phyloP scores from a whole-genome alignment of 2,329 filamentous ascomycete species.

The Aurifilum marmelostoma region DNA sequence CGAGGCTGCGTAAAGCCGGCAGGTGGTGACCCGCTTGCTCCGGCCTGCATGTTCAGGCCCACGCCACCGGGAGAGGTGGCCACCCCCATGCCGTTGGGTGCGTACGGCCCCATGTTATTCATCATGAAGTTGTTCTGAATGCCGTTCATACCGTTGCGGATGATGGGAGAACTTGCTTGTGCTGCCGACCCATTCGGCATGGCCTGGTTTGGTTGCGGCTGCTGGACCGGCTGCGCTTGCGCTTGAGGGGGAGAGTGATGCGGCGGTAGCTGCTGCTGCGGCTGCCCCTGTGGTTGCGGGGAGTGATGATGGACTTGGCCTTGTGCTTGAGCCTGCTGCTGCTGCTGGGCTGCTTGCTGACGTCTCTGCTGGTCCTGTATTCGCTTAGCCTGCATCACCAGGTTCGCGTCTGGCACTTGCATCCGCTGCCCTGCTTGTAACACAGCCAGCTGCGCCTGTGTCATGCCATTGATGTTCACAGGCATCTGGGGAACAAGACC shows the following conservation, averaged over 20 bases:
- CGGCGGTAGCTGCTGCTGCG: constrained; percentile 35
- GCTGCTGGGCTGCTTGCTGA: constrained; percentile 25
- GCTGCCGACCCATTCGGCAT: constrained; percentile 33
- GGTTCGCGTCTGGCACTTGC: constrained; percentile 57
- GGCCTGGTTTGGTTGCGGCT: constrained; percentile 43
- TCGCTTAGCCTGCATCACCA: constrained; percentile 66
- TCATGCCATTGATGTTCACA: constrained; percentile 57
- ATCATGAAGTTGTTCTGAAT: constrained; percentile 58
- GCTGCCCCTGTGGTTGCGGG: constrained; percentile 40
- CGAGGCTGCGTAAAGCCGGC: constrained; percentile 35
- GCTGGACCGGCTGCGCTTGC: constrained; percentile 37
- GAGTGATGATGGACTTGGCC: constrained; percentile 45
- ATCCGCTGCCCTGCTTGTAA: constrained; percentile 63
- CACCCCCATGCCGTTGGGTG: constrained; percentile 47
- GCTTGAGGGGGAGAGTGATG: constrained; percentile 36
- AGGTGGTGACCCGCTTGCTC: constrained; percentile 50
- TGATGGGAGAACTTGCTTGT: constrained; percentile 26
- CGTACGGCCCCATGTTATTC: constrained; percentile 54
- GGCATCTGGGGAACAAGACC: constrained; percentile 58
- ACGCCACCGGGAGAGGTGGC: constrained; percentile 46
- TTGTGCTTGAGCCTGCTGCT: constrained; percentile 39
- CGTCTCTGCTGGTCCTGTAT: constrained; percentile 66
- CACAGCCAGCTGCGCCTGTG: constrained; percentile 69
- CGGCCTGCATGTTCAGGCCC: constrained; percentile 51
- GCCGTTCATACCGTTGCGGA: constrained; percentile 41